These are phyloP conservation scores for Tanacetum coccineum DNA, from an alignment of 129 eudicot genomes.

Conservation along the genomic window DNA sequence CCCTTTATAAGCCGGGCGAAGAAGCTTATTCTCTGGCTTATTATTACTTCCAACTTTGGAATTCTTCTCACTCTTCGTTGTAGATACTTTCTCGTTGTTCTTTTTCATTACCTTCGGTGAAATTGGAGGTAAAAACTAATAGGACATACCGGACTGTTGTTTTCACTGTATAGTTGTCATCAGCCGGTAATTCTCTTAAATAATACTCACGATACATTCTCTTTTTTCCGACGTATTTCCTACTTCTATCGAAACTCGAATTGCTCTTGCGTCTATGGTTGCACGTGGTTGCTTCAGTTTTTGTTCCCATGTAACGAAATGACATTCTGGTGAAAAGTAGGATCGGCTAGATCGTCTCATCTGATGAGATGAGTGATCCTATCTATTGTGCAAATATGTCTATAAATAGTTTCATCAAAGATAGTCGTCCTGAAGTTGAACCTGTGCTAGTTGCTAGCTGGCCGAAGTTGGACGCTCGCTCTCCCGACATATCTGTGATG, in stretches of 20 bases:
- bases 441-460: not conserved
- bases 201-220: slow-evolving; percentile 35
- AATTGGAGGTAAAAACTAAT: slow-evolving; percentile 18
- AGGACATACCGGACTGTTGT: no score
- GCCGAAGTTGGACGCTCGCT: no score
- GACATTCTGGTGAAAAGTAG: slow-evolving; percentile 44
- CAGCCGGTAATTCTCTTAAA: slow-evolving; percentile 32
- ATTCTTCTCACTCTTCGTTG: slow-evolving; percentile 11
- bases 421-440: slow-evolving; percentile 11
- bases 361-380: no score
- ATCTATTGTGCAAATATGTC: no score
- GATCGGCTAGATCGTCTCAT: slow-evolving; percentile 54
- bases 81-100: slow-evolving; percentile 13
- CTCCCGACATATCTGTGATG: no score
- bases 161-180: slow-evolving; percentile 25
- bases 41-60: not conserved
- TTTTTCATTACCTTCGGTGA: slow-evolving; percentile 9
- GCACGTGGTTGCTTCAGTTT: slow-evolving; percentile 10
- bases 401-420: slow-evolving; percentile 49
- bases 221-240: slow-evolving; percentile 13
- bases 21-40: slow-evolving; percentile 11
- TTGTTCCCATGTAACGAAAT: slow-evolving; percentile 75
- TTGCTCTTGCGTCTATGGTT: slow-evolving; percentile 55
- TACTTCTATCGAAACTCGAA: slow-evolving; percentile 28
- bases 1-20: slow-evolving; percentile 22